phyloP scores from a whole-genome alignment of 2,329 filamentous ascomycete species.

The Sarocladium kiliense region DNA sequence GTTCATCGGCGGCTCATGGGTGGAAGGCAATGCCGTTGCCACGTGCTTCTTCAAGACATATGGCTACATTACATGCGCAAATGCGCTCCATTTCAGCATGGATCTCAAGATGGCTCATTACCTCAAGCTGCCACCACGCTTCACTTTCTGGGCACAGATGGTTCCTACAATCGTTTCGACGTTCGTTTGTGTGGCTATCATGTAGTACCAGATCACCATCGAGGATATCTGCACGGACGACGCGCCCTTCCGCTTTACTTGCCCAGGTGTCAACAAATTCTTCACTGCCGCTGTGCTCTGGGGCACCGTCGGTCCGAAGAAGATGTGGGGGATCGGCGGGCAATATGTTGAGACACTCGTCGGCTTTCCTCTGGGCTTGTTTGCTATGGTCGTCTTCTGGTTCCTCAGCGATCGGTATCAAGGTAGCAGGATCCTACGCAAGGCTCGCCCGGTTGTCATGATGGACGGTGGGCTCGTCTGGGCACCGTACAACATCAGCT shows the following conservation, averaged over 20 bases:
- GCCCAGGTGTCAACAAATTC: slow-evolving; percentile 49
- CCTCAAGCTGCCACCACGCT: slow-evolving; percentile 55
- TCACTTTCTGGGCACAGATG: slow-evolving; percentile 56
- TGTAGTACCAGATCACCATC: slow-evolving; percentile 47
- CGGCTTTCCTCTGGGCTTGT: slow-evolving; percentile 45
- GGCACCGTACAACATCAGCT: slow-evolving; percentile 47
- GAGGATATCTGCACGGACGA: slow-evolving; percentile 41
- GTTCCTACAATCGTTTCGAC: slow-evolving; percentile 50
- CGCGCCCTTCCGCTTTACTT: slow-evolving; percentile 44
- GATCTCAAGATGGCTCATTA: slow-evolving; percentile 48
- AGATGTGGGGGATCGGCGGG: slow-evolving; percentile 43
- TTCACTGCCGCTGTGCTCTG: slow-evolving; percentile 52
- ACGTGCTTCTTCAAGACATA: slow-evolving; percentile 53
- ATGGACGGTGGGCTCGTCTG: slow-evolving; percentile 42
- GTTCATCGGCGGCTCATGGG: slow-evolving; percentile 46
- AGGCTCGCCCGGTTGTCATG: slow-evolving; percentile 43
- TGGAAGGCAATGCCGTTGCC: slow-evolving; percentile 44
- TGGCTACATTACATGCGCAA: slow-evolving; percentile 43
- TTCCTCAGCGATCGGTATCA: slow-evolving; percentile 33
- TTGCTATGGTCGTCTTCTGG: slow-evolving; percentile 38
- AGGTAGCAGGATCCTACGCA: slow-evolving; percentile 32
- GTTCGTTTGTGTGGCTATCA: slow-evolving; percentile 43
- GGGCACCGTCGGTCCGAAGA: slow-evolving; percentile 47
- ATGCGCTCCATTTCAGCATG: slow-evolving; percentile 46
- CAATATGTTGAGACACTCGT: slow-evolving; percentile 42